Conservation (phyloP, 2,329 filamentous ascomycete species). For the Pseudocercospora macadamiae region DNA sequence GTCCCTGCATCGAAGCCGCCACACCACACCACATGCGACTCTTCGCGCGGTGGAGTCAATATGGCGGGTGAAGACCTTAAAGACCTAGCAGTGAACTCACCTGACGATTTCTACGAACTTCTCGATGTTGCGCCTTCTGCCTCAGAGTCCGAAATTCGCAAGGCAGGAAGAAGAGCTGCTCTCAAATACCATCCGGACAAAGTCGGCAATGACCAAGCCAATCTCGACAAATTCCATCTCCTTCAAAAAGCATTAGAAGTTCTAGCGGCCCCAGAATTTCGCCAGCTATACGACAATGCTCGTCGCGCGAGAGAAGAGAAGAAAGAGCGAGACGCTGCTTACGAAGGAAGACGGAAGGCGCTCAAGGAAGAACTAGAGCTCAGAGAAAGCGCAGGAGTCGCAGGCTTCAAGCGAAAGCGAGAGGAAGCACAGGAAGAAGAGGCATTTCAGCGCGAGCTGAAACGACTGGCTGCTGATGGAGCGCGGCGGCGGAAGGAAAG, state of each 20-base stretch:
- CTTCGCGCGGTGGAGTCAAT: no score
- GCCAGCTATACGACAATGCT: slow-evolving; percentile 76
- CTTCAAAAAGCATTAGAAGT: slow-evolving; percentile 87
- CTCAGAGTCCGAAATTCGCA: slow-evolving; percentile 72
- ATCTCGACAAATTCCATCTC: slow-evolving; percentile 80
- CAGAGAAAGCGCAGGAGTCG: slow-evolving; percentile 59
- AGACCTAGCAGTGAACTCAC: slow-evolving; percentile 44
- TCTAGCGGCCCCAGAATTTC: slow-evolving; percentile 70
- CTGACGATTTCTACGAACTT: slow-evolving; percentile 74
- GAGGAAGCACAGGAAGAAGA: slow-evolving; percentile 56
- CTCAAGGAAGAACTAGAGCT: slow-evolving; percentile 87
- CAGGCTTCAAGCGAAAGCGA: slow-evolving; percentile 47
- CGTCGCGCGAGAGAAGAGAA: slow-evolving; percentile 72
- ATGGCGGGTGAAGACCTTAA: slow-evolving; percentile 47
- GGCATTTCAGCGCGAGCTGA: slow-evolving; percentile 59
- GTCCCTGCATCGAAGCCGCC: no score
- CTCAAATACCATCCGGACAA: slow-evolving; percentile 96
- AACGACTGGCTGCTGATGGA: slow-evolving; percentile 50
- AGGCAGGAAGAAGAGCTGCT: slow-evolving; percentile 81
- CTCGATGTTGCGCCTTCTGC: slow-evolving; percentile 68
- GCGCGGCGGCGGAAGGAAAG: slow-evolving; percentile 60
- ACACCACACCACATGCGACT: no score
- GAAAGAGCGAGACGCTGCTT: slow-evolving; percentile 69
- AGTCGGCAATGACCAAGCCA: slow-evolving; percentile 62
- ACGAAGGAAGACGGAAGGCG: slow-evolving; percentile 71